Evolutionary conservation across 148 eudicot species (phyloP), one percentile per base, ranked within the genome.

Genomic region (Silene conica): DNA sequence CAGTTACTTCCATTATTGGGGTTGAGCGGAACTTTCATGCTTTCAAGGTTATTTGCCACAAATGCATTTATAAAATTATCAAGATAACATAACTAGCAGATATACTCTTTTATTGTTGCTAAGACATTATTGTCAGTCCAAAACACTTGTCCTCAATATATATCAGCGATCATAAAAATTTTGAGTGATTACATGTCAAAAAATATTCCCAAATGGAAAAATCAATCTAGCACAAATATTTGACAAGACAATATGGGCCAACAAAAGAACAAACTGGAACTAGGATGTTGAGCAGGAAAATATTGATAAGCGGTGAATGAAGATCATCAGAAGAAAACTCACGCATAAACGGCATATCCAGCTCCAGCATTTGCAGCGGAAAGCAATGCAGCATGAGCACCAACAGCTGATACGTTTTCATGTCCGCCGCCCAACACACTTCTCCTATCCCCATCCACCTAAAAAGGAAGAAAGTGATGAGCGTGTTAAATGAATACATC

Each of bases 281-380:
- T n/a, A 41, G 56, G 34, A 74, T 10, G 15, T 15, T 0, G 52
- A 50, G 56, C 23, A 38, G 18, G 13, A 70, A 23, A 11, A 56
- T 62, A 56, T 69, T 13, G 46, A 18, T 20, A 59, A 77, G 31
- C 59, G 18, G 76, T 62, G 45, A 71, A 57, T 19, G 23, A 25
- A 23, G 34, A 74, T 4, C n/a, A 72, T 45, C 21, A 69, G 16
- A 54, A 11, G 57, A 9, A 72, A 82, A 91, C 97, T 92, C 83
- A 94, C 97, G 91, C 92, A 62, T 89, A 94, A 61, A 88, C 89
- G 77, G 90, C 82, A 78, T 91, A 91, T 75, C 98, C 97, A 77
- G 89, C 78, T 72, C 97, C 96, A 74, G 92, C 89, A 80, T 87
- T 87, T 75, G 91, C 87, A 77, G 91, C 90, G 70, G 91, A 85